Evolutionary conservation across 2,329 filamentous ascomycete species (phyloP).

Genomic region (Sphaerulina vaccinii): DNA sequence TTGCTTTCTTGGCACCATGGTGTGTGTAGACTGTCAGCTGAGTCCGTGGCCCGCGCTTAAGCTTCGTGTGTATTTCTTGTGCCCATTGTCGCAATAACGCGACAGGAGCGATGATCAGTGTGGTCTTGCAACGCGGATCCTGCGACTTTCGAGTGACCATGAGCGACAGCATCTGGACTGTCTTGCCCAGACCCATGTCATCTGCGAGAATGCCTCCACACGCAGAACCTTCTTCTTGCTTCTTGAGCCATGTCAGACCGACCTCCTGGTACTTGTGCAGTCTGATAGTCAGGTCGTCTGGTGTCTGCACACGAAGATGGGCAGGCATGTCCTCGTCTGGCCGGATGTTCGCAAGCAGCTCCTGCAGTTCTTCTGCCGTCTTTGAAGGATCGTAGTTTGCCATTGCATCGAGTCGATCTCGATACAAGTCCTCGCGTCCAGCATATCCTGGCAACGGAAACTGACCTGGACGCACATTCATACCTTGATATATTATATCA

Average conservation of each 20-base stretch:
- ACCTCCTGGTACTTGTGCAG: conserved; percentile 82
- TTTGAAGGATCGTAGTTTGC: conserved; percentile 47
- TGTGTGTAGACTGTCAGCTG: conserved; percentile 66
- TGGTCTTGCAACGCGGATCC: conserved; percentile 64
- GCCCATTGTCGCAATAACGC: conserved; percentile 83
- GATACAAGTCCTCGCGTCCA: conserved; percentile 30
- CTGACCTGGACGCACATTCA: conserved; percentile 17
- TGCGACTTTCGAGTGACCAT: conserved; percentile 67
- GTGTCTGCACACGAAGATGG: conserved; percentile 66
- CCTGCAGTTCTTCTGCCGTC: conserved; percentile 65
- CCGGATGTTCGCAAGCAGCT: conserved; percentile 69
- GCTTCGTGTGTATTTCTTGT: conserved; percentile 70
- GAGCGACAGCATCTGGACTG: conserved; percentile 76
- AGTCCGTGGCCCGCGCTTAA: conserved; percentile 54
- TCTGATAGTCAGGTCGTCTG: conserved; percentile 63
- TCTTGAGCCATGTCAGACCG: conserved; percentile 72
- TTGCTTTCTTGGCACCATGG: conserved; percentile 60
- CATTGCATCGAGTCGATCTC: conserved; percentile 28
- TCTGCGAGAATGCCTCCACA: conserved; percentile 77
- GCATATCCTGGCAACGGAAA: conserved; percentile 27
- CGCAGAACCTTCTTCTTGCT: conserved; percentile 67
- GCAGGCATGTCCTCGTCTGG: conserved; percentile 59
- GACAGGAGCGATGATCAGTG: conserved; percentile 78
- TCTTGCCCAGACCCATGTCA: conserved; percentile 84
- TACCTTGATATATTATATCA: conserved; percentile 19